A percentile compares a stretch with the other conserved stretches of the same genome.
Evolutionary conservation across 495 filamentous ascomycete species (phyloP).

Genomic region (Penicillium herquei): DNA sequence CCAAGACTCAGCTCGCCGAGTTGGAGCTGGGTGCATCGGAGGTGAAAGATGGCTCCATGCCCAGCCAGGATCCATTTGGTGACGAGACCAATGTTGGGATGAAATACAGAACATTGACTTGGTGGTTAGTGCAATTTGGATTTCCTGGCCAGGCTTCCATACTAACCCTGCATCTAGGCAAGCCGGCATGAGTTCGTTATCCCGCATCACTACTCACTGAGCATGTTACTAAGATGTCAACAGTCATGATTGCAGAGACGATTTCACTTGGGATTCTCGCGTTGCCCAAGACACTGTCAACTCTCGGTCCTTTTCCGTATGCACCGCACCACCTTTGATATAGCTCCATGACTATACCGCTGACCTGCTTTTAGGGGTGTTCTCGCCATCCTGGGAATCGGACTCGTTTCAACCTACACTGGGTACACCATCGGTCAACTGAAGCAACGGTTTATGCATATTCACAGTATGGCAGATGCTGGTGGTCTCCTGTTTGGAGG

Average conservation of each 20-base stretch:
- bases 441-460: conserved; percentile 59
- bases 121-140: conserved; percentile 30
- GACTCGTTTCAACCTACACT: conserved; percentile 68
- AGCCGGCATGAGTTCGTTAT: conserved; percentile 32
- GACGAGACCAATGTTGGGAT: conserved; percentile 27
- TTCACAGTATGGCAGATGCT: conserved; percentile 67
- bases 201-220: background rate
- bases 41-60: background rate
- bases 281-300: conserved; percentile 56
- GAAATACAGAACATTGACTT: conserved; percentile 37
- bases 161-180: conserved; percentile 23
- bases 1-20: background rate
- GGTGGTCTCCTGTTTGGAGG: conserved; percentile 58
- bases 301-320: conserved; percentile 54
- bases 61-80: conserved; percentile 29
- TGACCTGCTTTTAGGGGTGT: conserved; percentile 36
- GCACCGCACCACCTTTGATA: conserved; percentile 50
- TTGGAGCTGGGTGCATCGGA: background rate
- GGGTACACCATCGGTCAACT: conserved; percentile 69
- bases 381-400: conserved; percentile 57
- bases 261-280: conserved; percentile 62
- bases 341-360: conserved; percentile 8
- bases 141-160: background rate
- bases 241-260: conserved; percentile 62
- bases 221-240: conserved; percentile 10